Evolutionary conservation across 2,329 filamentous ascomycete species (phyloP).

Genomic region (Colletotrichum tanaceti): DNA sequence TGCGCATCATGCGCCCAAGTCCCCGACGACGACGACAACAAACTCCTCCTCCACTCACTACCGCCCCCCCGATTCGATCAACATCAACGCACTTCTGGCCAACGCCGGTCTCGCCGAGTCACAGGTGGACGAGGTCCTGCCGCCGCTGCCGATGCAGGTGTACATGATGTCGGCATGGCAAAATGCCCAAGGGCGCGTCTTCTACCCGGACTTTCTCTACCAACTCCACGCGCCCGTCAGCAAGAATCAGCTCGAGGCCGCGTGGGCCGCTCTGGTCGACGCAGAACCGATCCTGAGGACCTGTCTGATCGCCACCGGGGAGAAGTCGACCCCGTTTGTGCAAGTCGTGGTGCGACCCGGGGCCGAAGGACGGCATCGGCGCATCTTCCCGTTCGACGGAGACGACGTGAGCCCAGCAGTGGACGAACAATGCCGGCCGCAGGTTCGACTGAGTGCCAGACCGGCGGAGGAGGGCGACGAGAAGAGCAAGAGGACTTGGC

Average conservation of each 20-base stretch:
- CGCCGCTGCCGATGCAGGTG: conserved; percentile 79
- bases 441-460: conserved; percentile 31
- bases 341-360: conserved; percentile 68
- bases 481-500: conserved; percentile 43
- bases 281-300: conserved; percentile 77
- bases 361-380: conserved; percentile 42
- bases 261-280: conserved; percentile 71
- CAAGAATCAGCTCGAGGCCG: conserved; percentile 57
- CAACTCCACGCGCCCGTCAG: conserved; percentile 56
- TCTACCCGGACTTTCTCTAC: conserved; percentile 80
- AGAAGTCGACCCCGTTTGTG: conserved; percentile 63
- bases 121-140: conserved; percentile 69
- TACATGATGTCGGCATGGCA: conserved; percentile 86
- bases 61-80: conserved; percentile 45
- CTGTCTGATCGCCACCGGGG: conserved; percentile 65
- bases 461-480: too few relatives aligned
- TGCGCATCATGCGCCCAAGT: background rate
- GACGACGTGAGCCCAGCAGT: conserved; percentile 14
- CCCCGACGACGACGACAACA: background rate
- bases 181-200: conserved; percentile 72
- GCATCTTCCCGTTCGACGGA: conserved; percentile 45
- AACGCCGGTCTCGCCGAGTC: conserved; percentile 54
- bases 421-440: conserved; percentile 9
- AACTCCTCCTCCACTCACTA: background rate
- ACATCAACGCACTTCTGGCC: conserved; percentile 53